Conservation (phyloP, 495 filamentous ascomycete genomes). For the Aspergillus indologenus region DNA sequence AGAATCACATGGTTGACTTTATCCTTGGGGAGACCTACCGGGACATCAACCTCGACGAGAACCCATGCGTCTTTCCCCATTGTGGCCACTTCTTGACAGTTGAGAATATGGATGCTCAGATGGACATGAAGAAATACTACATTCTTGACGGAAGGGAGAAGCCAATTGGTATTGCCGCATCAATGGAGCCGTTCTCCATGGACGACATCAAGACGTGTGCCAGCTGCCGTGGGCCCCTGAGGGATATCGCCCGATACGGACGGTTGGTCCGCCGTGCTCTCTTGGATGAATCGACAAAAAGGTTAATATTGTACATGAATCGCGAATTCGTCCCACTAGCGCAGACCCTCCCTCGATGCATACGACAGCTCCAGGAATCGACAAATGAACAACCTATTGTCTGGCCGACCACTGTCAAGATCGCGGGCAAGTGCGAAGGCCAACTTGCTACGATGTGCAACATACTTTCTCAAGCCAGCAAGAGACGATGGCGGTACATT, state of each 20-base stretch:
- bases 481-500: conserved; percentile 36
- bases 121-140: conserved; percentile 57
- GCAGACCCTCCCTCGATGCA: conserved; percentile 30
- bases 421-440: conserved; percentile 1
- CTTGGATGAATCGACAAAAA: conserved; percentile 67
- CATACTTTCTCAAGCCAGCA: neutral
- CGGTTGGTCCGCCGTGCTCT: conserved; percentile 60
- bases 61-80: neutral
- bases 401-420: neutral
- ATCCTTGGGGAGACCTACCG: neutral
- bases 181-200: conserved; percentile 50
- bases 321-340: conserved; percentile 48
- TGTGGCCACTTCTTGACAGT: conserved; percentile 68
- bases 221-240: conserved; percentile 59
- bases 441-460: conserved; percentile 4
- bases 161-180: conserved; percentile 40
- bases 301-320: conserved; percentile 56
- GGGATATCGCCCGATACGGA: conserved; percentile 63
- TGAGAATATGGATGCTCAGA: conserved; percentile 61
- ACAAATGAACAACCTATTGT: neutral
- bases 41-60: neutral
- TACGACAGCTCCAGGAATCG: conserved; percentile 16
- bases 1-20: conserved; percentile 52
- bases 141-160: conserved; percentile 37
- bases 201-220: conserved; percentile 58